Conservation (phyloP, 2,329 filamentous ascomycete genomes). For the Didymella arachidicola region DNA sequence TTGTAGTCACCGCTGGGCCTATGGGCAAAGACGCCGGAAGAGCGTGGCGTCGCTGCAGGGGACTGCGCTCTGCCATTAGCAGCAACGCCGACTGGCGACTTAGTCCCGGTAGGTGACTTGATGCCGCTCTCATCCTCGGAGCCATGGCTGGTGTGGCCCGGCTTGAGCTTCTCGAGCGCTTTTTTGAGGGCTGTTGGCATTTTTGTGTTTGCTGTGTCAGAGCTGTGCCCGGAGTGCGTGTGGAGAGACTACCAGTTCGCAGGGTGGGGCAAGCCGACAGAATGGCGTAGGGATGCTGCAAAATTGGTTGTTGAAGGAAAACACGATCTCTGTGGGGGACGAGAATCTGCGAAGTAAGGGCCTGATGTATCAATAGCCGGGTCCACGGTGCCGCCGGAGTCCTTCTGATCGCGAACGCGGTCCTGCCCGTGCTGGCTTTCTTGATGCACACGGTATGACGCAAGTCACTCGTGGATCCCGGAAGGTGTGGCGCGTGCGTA, state of each 20-base stretch:
- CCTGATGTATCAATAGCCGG: slow-evolving; percentile 17
- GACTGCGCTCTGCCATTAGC: slow-evolving; percentile 38
- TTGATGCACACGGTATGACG: slow-evolving; percentile 23
- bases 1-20: slow-evolving; percentile 47
- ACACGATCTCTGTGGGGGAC: slow-evolving; percentile 7
- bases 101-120: slow-evolving; percentile 36
- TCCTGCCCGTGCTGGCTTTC: slow-evolving; percentile 18
- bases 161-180: slow-evolving; percentile 55
- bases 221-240: slow-evolving; percentile 38
- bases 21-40: slow-evolving; percentile 38
- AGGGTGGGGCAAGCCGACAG: slow-evolving; percentile 39
- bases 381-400: slow-evolving; percentile 7
- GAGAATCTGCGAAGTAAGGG: slow-evolving; percentile 6
- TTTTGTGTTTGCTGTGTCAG: slow-evolving; percentile 24
- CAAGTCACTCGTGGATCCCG: slow-evolving; percentile 15
- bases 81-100: slow-evolving; percentile 32
- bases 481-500: slow-evolving; percentile 23
- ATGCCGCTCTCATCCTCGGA: slow-evolving; percentile 47
- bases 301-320: slow-evolving; percentile 4
- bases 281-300: slow-evolving; percentile 9
- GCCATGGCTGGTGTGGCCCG: slow-evolving; percentile 41
- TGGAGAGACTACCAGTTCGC: slow-evolving; percentile 40
- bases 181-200: slow-evolving; percentile 55
- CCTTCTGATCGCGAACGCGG: slow-evolving; percentile 10
- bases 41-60: slow-evolving; percentile 37